Conservation (phyloP, 371 early-diverging fungal genomes). For the Mucor sp. region DNA sequence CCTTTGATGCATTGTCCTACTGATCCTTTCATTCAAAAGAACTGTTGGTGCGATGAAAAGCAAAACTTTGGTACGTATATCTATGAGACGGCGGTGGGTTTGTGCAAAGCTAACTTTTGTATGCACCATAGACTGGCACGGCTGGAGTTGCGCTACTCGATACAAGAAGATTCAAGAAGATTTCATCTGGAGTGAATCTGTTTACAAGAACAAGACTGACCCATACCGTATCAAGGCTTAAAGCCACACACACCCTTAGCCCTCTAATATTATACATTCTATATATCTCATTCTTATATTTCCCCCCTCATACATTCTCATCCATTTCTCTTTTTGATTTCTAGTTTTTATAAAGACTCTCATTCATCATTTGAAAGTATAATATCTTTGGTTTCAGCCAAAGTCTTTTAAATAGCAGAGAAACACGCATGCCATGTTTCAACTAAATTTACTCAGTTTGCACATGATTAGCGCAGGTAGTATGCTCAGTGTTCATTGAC, state of each 20-base stretch:
- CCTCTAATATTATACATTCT: neutral
- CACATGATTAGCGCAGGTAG: no score
- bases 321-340: neutral
- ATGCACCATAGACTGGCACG: conserved; percentile 33
- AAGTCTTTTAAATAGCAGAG: no score
- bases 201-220: conserved; percentile 27
- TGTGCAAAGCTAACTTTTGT: neutral
- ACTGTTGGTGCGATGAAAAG: conserved; percentile 54
- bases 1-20: conserved; percentile 71
- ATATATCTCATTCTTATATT: neutral
- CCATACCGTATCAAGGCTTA: conserved; percentile 23
- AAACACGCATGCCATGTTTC: no score
- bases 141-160: conserved; percentile 44
- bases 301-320: neutral
- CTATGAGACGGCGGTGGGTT: conserved; percentile 70
- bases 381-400: no score
- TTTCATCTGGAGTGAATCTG: conserved; percentile 36
- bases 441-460: no score
- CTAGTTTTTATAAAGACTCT: neutral
- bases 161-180: conserved; percentile 21
- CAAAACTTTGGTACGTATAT: conserved; percentile 53
- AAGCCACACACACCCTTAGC: neutral
- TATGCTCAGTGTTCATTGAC: no score
- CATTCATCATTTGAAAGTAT: neutral
- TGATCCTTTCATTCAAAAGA: conserved; percentile 49